These are phyloP conservation scores for Zygosaccharomyces gambellarensis DNA, from an alignment of 805 yeast species.

Conservation along the genomic window DNA sequence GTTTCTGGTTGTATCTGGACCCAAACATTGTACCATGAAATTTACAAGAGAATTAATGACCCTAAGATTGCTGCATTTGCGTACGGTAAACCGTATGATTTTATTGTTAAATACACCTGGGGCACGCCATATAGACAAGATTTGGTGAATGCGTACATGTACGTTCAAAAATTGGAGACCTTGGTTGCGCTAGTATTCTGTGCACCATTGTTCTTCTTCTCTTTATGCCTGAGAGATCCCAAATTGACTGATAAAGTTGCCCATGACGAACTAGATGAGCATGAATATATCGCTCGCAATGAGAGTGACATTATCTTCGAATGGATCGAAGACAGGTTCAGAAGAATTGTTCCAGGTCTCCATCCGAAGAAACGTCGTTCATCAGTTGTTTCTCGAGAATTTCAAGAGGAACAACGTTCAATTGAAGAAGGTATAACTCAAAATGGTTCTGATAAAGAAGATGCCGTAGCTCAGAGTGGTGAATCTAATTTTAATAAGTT, in stretches of 20 bases:
- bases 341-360: not conserved
- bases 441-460: not conserved
- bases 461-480: not conserved
- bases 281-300: slow-evolving; percentile 19
- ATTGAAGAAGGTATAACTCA: not conserved
- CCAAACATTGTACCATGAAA: slow-evolving; percentile 46
- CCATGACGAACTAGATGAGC: slow-evolving; percentile 27
- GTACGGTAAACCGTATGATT: slow-evolving; percentile 51
- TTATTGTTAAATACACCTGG: slow-evolving; percentile 48
- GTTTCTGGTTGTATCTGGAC: slow-evolving; percentile 61
- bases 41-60: slow-evolving; percentile 36
- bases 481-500: not conserved
- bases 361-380: not conserved
- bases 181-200: slow-evolving; percentile 36
- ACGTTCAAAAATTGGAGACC: slow-evolving; percentile 55
- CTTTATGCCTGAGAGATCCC: slow-evolving; percentile 28
- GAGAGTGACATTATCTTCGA: slow-evolving; percentile 23
- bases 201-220: slow-evolving; percentile 25
- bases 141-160: slow-evolving; percentile 52
- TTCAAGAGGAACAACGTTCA: not conserved
- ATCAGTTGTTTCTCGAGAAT: not conserved
- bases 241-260: slow-evolving; percentile 25
- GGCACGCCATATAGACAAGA: slow-evolving; percentile 58
- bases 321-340: slow-evolving; percentile 11
- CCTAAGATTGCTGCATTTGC: slow-evolving; percentile 41